Evolutionary conservation across 163 green algal species (phyloP), one percentile per base, ranked within the genome.

Genomic region (Coccomyxa subellipsoidea): DNA sequence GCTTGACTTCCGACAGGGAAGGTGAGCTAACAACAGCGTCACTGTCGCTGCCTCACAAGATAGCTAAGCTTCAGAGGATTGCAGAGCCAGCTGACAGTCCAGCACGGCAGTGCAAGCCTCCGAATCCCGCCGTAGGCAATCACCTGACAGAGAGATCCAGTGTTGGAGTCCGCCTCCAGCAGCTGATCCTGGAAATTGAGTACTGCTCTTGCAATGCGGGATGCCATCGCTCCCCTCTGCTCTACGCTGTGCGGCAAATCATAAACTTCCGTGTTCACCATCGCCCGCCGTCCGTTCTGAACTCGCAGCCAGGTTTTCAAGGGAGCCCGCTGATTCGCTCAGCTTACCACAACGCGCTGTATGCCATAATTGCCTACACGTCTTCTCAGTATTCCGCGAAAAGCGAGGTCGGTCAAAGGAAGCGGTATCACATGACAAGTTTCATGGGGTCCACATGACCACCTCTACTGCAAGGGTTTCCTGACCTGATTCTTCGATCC

Each of bases 71-170:
- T n/a, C n/a, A n/a, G n/a, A n/a, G n/a, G n/a, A n/a, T n/a, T n/a
- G n/a, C n/a, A n/a, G n/a, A n/a, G n/a, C n/a, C n/a, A n/a, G n/a
- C n/a, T n/a, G n/a, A n/a, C n/a, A n/a, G n/a, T n/a, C n/a, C n/a
- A n/a, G n/a, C n/a, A n/a, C n/a, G n/a, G n/a, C n/a, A n/a, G n/a
- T n/a, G n/a, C n/a, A n/a, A n/a, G 47, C 47, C 47, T 18, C 21
- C 21, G 21, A 59, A 18, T 36, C n/a, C 5, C 27, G n/a, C 54
- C 15, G 75, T 35, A 34, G 54, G n/a, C 75, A 29, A 10, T 34
- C 53, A 81, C 77, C 77, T 81, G 77, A 39, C 77, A 81, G 18
- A 81, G 36, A 29, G 77, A 81, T n/a, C 77, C 77, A 31, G 39
- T 54, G 32, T 81, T 76, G 31, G 35, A 40, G 31, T 81, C 77